phyloP scores from a whole-genome alignment of 176 grass and related monocot genomes.

The Lolium perenne region DNA sequence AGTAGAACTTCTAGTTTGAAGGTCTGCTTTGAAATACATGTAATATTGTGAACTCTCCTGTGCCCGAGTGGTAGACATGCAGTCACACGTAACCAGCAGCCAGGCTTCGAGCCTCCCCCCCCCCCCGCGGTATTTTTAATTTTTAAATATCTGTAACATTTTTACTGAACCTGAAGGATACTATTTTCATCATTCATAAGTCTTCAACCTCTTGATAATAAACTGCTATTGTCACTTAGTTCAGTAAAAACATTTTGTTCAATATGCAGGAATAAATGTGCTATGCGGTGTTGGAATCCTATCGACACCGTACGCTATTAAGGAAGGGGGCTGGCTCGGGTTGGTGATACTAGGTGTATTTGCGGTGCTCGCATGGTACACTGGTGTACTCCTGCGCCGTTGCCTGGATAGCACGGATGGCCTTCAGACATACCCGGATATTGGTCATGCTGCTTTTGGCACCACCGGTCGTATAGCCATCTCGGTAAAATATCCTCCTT shows the following conservation, averaged over 20 bases:
- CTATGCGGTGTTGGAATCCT: conserved; percentile 92
- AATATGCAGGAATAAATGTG: conserved; percentile 78
- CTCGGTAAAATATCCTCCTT: conserved; percentile 54
- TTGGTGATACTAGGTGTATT: conserved; percentile 73
- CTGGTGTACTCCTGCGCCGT: conserved; percentile 72
- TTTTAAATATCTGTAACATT: background rate
- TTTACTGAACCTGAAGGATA: background rate
- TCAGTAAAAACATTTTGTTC: background rate
- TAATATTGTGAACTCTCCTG: background rate
- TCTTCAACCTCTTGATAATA: background rate
- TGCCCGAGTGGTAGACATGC: too few species aligned
- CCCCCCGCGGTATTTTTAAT: too few species aligned
- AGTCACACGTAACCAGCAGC: too few species aligned
- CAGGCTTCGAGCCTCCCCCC: too few species aligned
- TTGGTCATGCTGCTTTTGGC: conserved; percentile 92
- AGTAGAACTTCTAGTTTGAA: background rate
- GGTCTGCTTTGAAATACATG: background rate
- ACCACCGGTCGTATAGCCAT: conserved; percentile 72
- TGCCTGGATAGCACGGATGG: conserved; percentile 82
- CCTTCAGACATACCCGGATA: conserved; percentile 87
- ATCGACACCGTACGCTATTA: conserved; percentile 85
- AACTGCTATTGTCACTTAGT: background rate
- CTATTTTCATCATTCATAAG: background rate
- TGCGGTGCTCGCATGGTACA: conserved; percentile 76
- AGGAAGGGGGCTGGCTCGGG: conserved; percentile 80